Percentiles rank a stretch among this genome's conserved stretches.
Evolutionary conservation across 2,329 filamentous ascomycete species (phyloP).

Genomic region (Alternaria novae-zelandiae): DNA sequence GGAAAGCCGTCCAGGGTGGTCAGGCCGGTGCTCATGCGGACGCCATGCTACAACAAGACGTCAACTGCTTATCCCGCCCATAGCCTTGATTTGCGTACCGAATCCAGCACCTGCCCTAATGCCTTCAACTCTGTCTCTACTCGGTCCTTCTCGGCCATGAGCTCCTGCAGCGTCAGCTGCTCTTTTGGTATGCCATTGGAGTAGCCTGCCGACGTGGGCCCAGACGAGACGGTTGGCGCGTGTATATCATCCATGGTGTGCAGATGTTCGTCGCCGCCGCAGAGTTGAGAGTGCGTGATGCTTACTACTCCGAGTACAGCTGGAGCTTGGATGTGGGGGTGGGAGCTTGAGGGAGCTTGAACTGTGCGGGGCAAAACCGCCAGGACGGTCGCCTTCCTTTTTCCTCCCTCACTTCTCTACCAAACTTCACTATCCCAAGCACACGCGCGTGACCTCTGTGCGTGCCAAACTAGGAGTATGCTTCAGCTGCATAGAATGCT

Average conservation of each 20-base stretch:
- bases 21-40: conserved; percentile 88
- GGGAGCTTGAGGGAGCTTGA: conserved; percentile 9
- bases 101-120: conserved; percentile 84
- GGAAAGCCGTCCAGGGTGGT: conserved; percentile 91
- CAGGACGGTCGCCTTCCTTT: conserved; percentile 1
- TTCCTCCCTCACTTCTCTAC: neutral
- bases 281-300: neutral
- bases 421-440: neutral
- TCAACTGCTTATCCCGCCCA: conserved; percentile 19
- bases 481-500: neutral
- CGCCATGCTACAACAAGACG: conserved; percentile 72
- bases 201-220: conserved; percentile 68
- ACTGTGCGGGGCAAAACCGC: conserved; percentile 20
- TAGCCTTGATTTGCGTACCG: conserved; percentile 61
- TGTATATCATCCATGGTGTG: conserved; percentile 69
- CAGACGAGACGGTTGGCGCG: conserved; percentile 76
- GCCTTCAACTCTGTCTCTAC: conserved; percentile 87
- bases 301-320: neutral
- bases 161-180: conserved; percentile 75
- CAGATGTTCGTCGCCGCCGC: neutral
- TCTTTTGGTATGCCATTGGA: conserved; percentile 66
- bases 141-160: conserved; percentile 83
- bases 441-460: neutral
- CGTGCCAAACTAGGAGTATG: neutral
- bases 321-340: conserved; percentile 1